A percentile compares a stretch with the other conserved stretches of the same genome.
These are phyloP conservation scores for Rhizopogon vulgaris DNA, from an alignment of 768 basidiomycete genomes.

Conservation along the genomic window DNA sequence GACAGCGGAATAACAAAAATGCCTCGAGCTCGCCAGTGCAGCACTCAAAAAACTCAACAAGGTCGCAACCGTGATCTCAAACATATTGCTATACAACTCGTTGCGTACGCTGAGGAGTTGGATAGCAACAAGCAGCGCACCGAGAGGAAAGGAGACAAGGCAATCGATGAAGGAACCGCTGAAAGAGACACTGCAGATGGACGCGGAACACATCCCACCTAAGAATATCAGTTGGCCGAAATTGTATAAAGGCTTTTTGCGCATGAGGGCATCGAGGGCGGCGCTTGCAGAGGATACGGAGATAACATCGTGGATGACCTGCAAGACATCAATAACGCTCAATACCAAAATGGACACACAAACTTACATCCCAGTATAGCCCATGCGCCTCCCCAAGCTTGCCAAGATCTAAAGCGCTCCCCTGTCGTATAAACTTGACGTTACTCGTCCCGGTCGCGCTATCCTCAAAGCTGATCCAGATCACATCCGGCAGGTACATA, in stretches of 20 bases:
- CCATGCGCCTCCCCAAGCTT: slow-evolving; percentile 68
- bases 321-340: not conserved
- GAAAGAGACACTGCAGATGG: slow-evolving; percentile 71
- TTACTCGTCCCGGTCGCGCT: slow-evolving; percentile 71
- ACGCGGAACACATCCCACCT: slow-evolving; percentile 71
- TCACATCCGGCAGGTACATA: slow-evolving; percentile 69
- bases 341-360: not conserved
- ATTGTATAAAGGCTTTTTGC: slow-evolving; percentile 51
- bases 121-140: slow-evolving; percentile 64
- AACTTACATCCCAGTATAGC: slow-evolving; percentile 66
- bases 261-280: slow-evolving; percentile 71
- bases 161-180: slow-evolving; percentile 75
- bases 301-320: slow-evolving; percentile 81
- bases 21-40: slow-evolving; percentile 58
- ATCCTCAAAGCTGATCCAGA: slow-evolving; percentile 83
- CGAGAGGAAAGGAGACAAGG: slow-evolving; percentile 67
- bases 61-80: slow-evolving; percentile 77
- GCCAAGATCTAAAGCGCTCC: slow-evolving; percentile 65
- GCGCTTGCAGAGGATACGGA: slow-evolving; percentile 68
- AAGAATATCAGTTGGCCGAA: slow-evolving; percentile 59
- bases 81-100: slow-evolving; percentile 76
- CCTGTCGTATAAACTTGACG: slow-evolving; percentile 73
- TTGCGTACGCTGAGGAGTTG: slow-evolving; percentile 70
- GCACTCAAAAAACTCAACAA: slow-evolving; percentile 76
- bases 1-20: slow-evolving; percentile 77